Conservation (phyloP, 78 protist genomes). For the Creolimax fragrantissima region DNA sequence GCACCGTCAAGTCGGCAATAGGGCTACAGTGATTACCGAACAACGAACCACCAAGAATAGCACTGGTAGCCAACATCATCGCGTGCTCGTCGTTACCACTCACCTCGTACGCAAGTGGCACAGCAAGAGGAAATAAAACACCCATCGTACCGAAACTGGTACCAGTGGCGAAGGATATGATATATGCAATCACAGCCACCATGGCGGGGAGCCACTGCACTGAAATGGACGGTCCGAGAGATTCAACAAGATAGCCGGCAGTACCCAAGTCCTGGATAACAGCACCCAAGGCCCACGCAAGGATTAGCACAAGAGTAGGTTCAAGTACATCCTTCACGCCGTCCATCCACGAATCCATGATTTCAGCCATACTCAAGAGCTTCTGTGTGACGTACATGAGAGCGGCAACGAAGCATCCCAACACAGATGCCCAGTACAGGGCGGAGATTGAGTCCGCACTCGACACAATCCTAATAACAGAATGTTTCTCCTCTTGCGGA, state of each 20-base stretch:
- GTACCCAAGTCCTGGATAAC: neutral
- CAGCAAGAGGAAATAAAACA: slow-evolving; percentile 18
- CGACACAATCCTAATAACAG: neutral
- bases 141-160: slow-evolving; percentile 32
- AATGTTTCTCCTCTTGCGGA: neutral
- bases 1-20: slow-evolving; percentile 15
- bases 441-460: neutral
- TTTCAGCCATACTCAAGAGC: neutral
- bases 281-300: neutral
- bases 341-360: neutral
- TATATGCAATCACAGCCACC: neutral
- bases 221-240: neutral
- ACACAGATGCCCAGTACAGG: neutral
- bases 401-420: neutral
- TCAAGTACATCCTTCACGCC: neutral
- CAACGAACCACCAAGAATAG: neutral
- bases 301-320: neutral
- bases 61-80: neutral
- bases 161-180: slow-evolving; percentile 6
- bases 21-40: slow-evolving; percentile 40
- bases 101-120: slow-evolving; percentile 14
- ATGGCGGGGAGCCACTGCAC: neutral
- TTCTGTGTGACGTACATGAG: neutral
- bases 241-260: neutral
- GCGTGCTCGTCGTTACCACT: neutral